Percentiles rank a stretch among this genome's conserved stretches.
These are phyloP conservation scores for Fomitopsis serialis DNA, from an alignment of 768 basidiomycete genomes.

Conservation along the genomic window DNA sequence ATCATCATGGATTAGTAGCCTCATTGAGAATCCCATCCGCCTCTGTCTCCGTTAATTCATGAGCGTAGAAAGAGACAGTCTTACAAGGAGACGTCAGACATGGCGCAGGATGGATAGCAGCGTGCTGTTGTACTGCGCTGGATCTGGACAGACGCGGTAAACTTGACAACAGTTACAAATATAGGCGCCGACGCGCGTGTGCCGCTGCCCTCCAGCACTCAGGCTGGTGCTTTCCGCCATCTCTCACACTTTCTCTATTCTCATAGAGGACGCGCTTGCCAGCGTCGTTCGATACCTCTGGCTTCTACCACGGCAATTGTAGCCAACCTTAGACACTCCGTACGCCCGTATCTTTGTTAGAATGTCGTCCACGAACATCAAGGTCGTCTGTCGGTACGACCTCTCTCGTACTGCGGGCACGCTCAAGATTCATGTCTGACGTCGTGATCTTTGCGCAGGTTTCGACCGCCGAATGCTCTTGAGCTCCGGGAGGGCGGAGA, in stretches of 20 bases:
- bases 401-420: slow-evolving; percentile 2
- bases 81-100: neutral
- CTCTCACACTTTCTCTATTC: slow-evolving; percentile 2
- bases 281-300: slow-evolving; percentile 15
- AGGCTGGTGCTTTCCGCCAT: slow-evolving; percentile 3
- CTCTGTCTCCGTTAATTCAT: no score
- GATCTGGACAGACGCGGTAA: slow-evolving; percentile 13
- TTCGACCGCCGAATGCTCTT: slow-evolving; percentile 91
- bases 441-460: slow-evolving; percentile 41
- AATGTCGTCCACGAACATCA: slow-evolving; percentile 87
- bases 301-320: slow-evolving; percentile 2
- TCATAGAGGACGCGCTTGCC: slow-evolving; percentile 11
- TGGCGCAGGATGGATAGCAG: neutral
- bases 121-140: neutral
- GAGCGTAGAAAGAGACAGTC: neutral
- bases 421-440: slow-evolving; percentile 1
- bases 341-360: slow-evolving; percentile 30
- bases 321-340: slow-evolving; percentile 7
- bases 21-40: no score
- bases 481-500: slow-evolving; percentile 86
- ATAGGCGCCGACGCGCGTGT: slow-evolving; percentile 9
- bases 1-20: slow-evolving; percentile 4
- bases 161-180: slow-evolving; percentile 24
- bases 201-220: slow-evolving; percentile 5
- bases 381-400: slow-evolving; percentile 96